These are phyloP conservation scores for Kluyveromyces sp. DNA, from an alignment of 1,139 yeast species.

Conservation along the genomic window DNA sequence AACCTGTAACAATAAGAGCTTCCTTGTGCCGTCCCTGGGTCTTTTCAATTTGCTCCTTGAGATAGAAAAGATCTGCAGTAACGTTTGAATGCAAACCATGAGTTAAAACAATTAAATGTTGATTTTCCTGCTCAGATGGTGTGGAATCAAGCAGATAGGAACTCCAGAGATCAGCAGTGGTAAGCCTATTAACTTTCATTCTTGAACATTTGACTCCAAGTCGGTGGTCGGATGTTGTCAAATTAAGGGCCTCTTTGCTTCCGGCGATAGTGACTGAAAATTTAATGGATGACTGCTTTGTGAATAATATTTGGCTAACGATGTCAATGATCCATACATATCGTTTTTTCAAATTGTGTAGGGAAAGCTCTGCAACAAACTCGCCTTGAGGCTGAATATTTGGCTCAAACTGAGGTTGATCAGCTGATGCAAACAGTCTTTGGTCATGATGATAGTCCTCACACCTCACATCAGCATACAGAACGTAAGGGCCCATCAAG, in stretches of 20 bases:
- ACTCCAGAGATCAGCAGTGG: slow-evolving; percentile 60
- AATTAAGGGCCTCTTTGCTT: slow-evolving; percentile 37
- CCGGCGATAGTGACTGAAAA: slow-evolving; percentile 64
- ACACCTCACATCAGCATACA: slow-evolving; percentile 75
- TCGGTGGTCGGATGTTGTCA: slow-evolving; percentile 12
- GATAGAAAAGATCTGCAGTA: slow-evolving; percentile 78
- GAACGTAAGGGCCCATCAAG: slow-evolving; percentile 81
- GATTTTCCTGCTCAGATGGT: slow-evolving; percentile 33
- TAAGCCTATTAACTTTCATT: slow-evolving; percentile 39
- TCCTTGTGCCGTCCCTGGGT: slow-evolving; percentile 37
- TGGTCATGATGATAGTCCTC: slow-evolving; percentile 53
- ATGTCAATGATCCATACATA: slow-evolving; percentile 82
- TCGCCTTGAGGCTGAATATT: slow-evolving; percentile 66
- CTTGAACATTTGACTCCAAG: slow-evolving; percentile 23
- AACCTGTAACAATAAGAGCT: slow-evolving; percentile 74
- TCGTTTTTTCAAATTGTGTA: slow-evolving; percentile 39
- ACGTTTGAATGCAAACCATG: slow-evolving; percentile 92
- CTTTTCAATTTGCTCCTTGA: slow-evolving; percentile 73
- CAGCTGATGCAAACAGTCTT: slow-evolving; percentile 57
- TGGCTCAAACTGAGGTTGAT: slow-evolving; percentile 69
- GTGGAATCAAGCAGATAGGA: slow-evolving; percentile 29
- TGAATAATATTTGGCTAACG: slow-evolving; percentile 77
- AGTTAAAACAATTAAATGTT: slow-evolving; percentile 42
- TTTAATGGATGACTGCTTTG: slow-evolving; percentile 57
- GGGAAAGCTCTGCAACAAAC: slow-evolving; percentile 44